phyloP scores from a whole-genome alignment of 2,329 filamentous ascomycete genomes.

The Verticillium isaacii region DNA sequence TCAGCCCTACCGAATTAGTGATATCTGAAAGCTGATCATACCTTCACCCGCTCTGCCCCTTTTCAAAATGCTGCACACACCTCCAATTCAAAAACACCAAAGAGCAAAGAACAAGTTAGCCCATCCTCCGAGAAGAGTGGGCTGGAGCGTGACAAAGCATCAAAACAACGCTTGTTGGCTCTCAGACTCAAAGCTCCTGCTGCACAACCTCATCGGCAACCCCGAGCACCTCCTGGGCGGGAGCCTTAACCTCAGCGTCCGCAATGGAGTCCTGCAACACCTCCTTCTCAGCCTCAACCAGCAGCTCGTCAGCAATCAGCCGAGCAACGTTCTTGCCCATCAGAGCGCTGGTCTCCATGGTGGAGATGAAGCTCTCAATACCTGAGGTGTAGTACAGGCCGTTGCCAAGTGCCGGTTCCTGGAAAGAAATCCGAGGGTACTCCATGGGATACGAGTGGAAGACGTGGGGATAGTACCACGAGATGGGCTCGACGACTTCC shows the following conservation, averaged over 20 bases:
- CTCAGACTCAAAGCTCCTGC: conserved; percentile 11
- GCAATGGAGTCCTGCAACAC: conserved; percentile 1
- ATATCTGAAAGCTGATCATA: no score
- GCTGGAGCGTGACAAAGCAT: not conserved
- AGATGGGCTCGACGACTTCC: conserved; percentile 45
- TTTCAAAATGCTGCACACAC: no score
- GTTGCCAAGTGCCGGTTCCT: conserved; percentile 65
- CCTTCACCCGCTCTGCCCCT: no score
- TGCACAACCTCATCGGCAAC: conserved; percentile 6
- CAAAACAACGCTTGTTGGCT: not conserved
- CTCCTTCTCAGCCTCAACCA: conserved; percentile 10
- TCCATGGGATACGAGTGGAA: conserved; percentile 86
- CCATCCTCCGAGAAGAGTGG: no score
- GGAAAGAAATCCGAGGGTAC: conserved; percentile 81
- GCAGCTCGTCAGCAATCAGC: conserved; percentile 59
- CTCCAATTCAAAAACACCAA: no score
- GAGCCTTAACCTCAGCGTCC: not conserved
- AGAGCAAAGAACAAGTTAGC: no score
- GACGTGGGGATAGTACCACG: conserved; percentile 71
- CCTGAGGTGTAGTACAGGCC: conserved; percentile 68
- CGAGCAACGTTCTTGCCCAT: conserved; percentile 84
- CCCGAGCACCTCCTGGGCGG: conserved; percentile 10
- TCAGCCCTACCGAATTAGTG: no score
- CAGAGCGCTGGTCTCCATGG: conserved; percentile 93
- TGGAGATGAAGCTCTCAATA: conserved; percentile 92